Base-by-base conservation (phyloP, 805 yeast genomes). In the Yamadazyma phyllophila region DNA sequence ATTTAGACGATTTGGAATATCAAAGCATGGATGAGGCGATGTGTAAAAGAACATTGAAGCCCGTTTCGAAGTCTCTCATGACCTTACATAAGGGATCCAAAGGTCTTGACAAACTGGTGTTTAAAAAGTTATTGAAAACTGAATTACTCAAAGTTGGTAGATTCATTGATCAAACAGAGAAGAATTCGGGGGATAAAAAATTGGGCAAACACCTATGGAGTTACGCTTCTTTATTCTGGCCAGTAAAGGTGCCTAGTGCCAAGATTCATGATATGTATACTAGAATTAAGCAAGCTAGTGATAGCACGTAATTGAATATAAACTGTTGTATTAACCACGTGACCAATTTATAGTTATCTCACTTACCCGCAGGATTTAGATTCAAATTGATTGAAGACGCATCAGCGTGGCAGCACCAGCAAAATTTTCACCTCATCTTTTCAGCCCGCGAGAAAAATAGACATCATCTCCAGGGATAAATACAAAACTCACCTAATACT, bases 201-300 rank as follows among this genome's bases (percentile, higher is more conserved):
- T 55, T 68, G 47, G 69, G 72, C 46, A 83, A 78, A 59, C 94
- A 88, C 56, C 65, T 89, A 48, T 89, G 97, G 96, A 78, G 86
- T 26, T 88, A 84, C 61, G 88, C 94, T 4, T 76, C 90, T 15
- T 76, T 79, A 44, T 89, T 82, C 67, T 89, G 97, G 97, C 97
- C 97, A 2, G 86, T 82, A 3, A 77, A 78, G 50, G 96, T 83
- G n/a, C 80, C 85, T 35, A 83, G 92, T 49, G 65, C 72, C 32
- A 85, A 85, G 66, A 79, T 89, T 50, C 74, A 76, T 58, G 82
- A 79, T 26, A 89, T 90, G 96, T 90, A 88, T 63, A 74, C 68
- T 49, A 80, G 83, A 64, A 66, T 83, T 48, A 76, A 42, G 40
- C 17, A 35, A 11, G 45, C 45, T 73, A 39, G 37, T 14, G 37